These are phyloP conservation scores for Pestalotiopsis sp. DNA, from an alignment of 2,329 filamentous ascomycete genomes.

Conservation along the genomic window DNA sequence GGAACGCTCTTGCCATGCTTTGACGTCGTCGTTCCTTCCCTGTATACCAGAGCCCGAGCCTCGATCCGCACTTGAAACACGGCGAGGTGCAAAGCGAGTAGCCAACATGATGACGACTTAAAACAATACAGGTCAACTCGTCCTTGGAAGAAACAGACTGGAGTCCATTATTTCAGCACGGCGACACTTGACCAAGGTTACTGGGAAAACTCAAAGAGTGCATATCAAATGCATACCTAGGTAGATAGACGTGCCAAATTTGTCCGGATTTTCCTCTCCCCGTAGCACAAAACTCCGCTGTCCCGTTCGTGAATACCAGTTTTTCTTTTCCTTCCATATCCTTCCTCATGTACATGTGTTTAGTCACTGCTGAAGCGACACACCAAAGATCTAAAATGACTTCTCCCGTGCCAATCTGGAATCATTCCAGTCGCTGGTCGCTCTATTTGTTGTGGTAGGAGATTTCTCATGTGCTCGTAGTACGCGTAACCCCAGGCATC, in stretches of 20 bases:
- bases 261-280: not conserved
- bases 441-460: constrained; percentile 9
- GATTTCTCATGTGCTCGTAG: not conserved
- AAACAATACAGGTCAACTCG: too few relatives aligned
- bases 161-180: too few relatives aligned
- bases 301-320: not conserved
- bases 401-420: not conserved
- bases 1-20: not conserved
- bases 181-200: too few relatives aligned
- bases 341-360: not conserved
- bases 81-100: not conserved
- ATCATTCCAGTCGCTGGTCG: not conserved
- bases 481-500: not conserved
- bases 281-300: not conserved
- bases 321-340: not conserved
- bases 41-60: too few relatives aligned
- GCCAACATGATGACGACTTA: not conserved
- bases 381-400: not conserved
- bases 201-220: not conserved
- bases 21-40: constrained; percentile 1
- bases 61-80: not conserved
- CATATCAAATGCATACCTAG: too few relatives aligned
- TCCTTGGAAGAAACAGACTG: too few relatives aligned
- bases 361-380: not conserved
- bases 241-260: not conserved